These are phyloP conservation scores for Lepidopterella palustris DNA, from an alignment of 495 filamentous ascomycete genomes.

Conservation along the genomic window DNA sequence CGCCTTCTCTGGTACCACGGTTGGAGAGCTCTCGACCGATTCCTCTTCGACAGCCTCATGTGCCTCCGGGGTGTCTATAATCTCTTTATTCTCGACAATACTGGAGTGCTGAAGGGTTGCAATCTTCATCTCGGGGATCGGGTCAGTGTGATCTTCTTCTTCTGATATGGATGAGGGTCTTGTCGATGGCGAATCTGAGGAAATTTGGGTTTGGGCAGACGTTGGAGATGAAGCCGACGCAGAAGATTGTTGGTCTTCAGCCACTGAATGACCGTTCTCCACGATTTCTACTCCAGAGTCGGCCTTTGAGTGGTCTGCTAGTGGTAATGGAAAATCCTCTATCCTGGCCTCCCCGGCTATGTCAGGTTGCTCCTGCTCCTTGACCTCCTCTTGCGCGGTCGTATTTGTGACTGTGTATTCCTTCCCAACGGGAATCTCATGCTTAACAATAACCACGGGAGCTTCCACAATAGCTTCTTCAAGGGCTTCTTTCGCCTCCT, in stretches of 20 bases:
- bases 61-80: neutral
- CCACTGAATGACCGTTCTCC: constrained; percentile 7
- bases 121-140: neutral
- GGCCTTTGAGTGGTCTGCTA: neutral
- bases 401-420: neutral
- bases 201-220: constrained; percentile 23
- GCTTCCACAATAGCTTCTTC: neutral
- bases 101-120: neutral
- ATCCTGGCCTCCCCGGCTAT: neutral
- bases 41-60: constrained; percentile 16
- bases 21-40: constrained; percentile 25
- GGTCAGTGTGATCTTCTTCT: constrained; percentile 6
- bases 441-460: neutral
- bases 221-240: constrained; percentile 26
- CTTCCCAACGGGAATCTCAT: neutral
- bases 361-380: neutral
- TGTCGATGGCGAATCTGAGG: constrained; percentile 25
- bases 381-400: neutral
- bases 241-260: constrained; percentile 22
- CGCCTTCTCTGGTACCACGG: constrained; percentile 21
- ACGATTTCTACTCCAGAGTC: constrained; percentile 17
- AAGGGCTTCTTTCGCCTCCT: neutral
- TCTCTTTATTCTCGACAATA: neutral
- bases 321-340: neutral
- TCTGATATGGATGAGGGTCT: constrained; percentile 31